phyloP scores from a whole-genome alignment of 2,329 filamentous ascomycete genomes.

The Dissoconium aciculare region DNA sequence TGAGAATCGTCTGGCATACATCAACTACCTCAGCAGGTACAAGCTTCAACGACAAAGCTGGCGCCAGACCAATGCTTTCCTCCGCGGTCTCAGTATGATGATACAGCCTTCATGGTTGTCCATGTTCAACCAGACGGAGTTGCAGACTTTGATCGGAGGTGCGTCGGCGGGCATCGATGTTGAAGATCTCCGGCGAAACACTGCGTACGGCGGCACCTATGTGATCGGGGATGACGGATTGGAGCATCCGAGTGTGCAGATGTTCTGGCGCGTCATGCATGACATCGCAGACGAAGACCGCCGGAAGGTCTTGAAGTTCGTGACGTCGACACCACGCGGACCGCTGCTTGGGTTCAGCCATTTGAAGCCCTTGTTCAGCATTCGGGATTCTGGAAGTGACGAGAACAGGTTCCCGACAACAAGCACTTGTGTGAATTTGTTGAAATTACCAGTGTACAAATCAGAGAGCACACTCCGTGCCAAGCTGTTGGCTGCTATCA shows the following conservation, averaged over 20 bases:
- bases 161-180: conserved; percentile 70
- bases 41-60: conserved; percentile 67
- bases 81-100: conserved; percentile 71
- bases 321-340: conserved; percentile 81
- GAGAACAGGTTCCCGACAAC: conserved; percentile 73
- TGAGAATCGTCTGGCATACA: conserved; percentile 84
- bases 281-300: conserved; percentile 60
- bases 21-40: conserved; percentile 79
- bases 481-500: conserved; percentile 80
- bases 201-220: conserved; percentile 77
- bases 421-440: conserved; percentile 86
- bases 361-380: conserved; percentile 73
- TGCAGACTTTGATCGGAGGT: conserved; percentile 85
- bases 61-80: conserved; percentile 72
- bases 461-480: conserved; percentile 50
- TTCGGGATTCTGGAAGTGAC: conserved; percentile 66
- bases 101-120: conserved; percentile 86
- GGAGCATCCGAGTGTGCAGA: conserved; percentile 70
- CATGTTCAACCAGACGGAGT: conserved; percentile 95
- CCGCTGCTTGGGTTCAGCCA: conserved; percentile 80
- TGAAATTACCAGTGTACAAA: conserved; percentile 78
- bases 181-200: conserved; percentile 69
- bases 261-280: conserved; percentile 87
- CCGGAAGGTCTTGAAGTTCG: conserved; percentile 82
- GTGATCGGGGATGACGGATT: conserved; percentile 71